Evolutionary conservation across 2,329 filamentous ascomycete species (phyloP).

Genomic region (Cordyceps farinosa): DNA sequence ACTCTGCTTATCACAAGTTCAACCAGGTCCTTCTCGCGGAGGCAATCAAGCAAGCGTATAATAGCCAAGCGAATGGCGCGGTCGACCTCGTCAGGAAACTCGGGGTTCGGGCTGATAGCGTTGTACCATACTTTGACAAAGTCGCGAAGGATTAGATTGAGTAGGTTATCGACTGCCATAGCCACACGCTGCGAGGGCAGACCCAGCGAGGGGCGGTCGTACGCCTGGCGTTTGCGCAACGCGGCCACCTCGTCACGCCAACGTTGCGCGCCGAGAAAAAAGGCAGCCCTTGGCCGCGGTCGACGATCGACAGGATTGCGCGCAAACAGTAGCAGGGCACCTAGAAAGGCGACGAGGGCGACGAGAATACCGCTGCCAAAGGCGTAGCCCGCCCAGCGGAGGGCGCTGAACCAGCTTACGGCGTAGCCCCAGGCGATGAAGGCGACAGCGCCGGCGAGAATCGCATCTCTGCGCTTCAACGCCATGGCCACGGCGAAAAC

Average conservation of each 20-base stretch:
- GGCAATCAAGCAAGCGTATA: constrained; percentile 64
- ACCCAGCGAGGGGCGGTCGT: constrained; percentile 68
- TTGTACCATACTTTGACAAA: constrained; percentile 88
- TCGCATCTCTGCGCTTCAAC: constrained; percentile 69
- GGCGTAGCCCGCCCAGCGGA: constrained; percentile 83
- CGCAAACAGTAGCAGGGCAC: constrained; percentile 53
- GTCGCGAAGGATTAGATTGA: constrained; percentile 74
- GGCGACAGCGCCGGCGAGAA: constrained; percentile 62
- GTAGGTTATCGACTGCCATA: constrained; percentile 71
- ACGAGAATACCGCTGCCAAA: constrained; percentile 66
- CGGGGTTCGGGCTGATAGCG: constrained; percentile 74
- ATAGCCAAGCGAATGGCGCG: constrained; percentile 71
- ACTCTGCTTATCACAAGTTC: constrained; percentile 78
- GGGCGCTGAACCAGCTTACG: constrained; percentile 74
- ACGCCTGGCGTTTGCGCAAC: constrained; percentile 62
- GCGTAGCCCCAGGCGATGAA: constrained; percentile 87
- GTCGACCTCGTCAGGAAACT: constrained; percentile 85
- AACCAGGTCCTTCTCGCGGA: constrained; percentile 75
- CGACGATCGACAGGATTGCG: constrained; percentile 43
- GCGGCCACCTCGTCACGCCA: constrained; percentile 71
- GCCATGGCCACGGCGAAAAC: constrained; percentile 50
- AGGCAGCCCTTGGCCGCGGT: constrained; percentile 43
- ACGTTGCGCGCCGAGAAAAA: constrained; percentile 57
- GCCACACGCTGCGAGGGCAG: constrained; percentile 74
- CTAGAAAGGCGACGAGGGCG: constrained; percentile 45